These are phyloP conservation scores for Trypethelium eluteriae DNA, from an alignment of 495 filamentous ascomycete species.

Conservation along the genomic window DNA sequence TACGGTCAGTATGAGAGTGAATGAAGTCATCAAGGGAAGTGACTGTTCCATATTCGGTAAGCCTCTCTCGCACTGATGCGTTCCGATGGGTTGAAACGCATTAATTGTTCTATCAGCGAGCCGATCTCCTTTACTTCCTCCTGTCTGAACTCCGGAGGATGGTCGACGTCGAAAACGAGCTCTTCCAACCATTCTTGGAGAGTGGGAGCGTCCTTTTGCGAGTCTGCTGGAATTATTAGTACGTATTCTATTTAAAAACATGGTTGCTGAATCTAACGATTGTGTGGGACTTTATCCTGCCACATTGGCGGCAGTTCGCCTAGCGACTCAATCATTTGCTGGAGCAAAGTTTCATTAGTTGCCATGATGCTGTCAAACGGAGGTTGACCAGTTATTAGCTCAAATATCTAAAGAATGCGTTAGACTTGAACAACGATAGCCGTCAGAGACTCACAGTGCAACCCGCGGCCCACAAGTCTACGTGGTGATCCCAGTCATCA, in stretches of 20 bases:
- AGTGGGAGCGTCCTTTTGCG: not conserved
- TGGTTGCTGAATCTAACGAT: not conserved
- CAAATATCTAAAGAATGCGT: conserved; percentile 33
- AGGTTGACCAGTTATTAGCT: conserved; percentile 36
- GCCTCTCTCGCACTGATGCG: not conserved
- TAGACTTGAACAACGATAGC: not conserved
- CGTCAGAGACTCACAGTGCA: conserved; percentile 32
- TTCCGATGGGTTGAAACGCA: conserved; percentile 4
- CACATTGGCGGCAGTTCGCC: conserved; percentile 36
- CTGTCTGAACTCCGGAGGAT: not conserved
- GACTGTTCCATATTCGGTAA: not conserved
- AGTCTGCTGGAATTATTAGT: not conserved
- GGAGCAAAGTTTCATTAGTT: conserved; percentile 31
- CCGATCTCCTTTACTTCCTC: not conserved
- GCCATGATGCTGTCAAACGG: conserved; percentile 36
- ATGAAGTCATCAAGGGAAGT: not conserved
- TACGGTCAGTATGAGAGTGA: not conserved
- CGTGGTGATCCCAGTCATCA: conserved; percentile 36
- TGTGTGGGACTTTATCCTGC: conserved; percentile 16
- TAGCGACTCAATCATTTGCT: conserved; percentile 35
- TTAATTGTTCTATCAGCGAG: not conserved
- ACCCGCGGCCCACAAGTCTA: conserved; percentile 41
- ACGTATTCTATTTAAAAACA: not conserved
- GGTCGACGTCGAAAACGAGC: not conserved
- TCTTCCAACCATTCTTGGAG: conserved; percentile 6